Base-by-base conservation (phyloP, 805 yeast species). In the Torulaspora gathmanii region DNA sequence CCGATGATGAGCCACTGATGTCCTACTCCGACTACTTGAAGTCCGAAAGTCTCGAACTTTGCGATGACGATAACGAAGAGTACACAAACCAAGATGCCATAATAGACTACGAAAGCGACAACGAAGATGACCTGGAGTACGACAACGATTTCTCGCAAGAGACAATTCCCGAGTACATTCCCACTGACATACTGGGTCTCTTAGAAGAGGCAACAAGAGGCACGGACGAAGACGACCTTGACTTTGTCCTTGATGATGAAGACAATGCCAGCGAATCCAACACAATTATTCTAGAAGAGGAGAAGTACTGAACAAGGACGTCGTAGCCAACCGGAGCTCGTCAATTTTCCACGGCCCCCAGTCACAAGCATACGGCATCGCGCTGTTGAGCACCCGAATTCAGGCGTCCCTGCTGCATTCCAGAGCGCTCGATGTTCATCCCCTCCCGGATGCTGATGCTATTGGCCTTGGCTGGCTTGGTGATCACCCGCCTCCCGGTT, bases 11-110 rank as follows among this genome's bases (percentile, higher is more conserved):
- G 7, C 47, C 50, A 15, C 56, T 58, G 34, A 56, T 61, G 9
- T 46, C 56, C 13, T 63, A 60, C 20, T 56, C 66, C 1, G 47
- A 43, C 26, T 37, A 37, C 22, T 40, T 40, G 49, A 40, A 50
- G 42, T 40, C 53, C 53, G 39, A 39, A 9, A 17, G 27, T 20
- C 31, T 33, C 4, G 27, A 20, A 12, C 20, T 28, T 12, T 45
- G 60, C 25, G 40, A 60, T 19, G 46, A 37, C 15, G 52, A 52
- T 23, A 49, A 44, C 16, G 49, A 37, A 16, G 57, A 53, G 15
- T 50, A 44, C 30, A 33, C 48, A 10, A 50, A 52, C 12, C 49
- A 38, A 4, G 53, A 47, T 23, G 51, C 51, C 2, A 35, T 47
- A 7, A 43, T 45, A 13, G 53, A 46, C 3, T 47, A 38, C 17